phyloP scores from a whole-genome alignment of 1,284 basidiomycete genomes.

The Papiliotrema fonsecae region DNA sequence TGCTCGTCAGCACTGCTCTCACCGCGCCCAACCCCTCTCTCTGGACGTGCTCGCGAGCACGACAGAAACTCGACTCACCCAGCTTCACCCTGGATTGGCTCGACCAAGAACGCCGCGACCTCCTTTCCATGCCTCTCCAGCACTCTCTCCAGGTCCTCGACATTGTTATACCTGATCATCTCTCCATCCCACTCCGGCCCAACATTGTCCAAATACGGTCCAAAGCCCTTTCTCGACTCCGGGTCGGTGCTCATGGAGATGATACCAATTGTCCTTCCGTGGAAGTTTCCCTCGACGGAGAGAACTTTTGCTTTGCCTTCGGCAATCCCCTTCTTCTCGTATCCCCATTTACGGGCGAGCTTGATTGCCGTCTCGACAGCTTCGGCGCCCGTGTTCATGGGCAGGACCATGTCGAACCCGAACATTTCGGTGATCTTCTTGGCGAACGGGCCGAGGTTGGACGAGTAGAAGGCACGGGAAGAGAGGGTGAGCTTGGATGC shows the following conservation, averaged over 20 bases:
- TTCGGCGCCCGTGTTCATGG: conserved; percentile 99
- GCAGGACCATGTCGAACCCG: conserved; percentile 91
- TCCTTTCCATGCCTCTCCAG: conserved; percentile 76
- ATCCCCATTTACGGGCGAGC: conserved; percentile 86
- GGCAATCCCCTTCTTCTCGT: conserved; percentile 76
- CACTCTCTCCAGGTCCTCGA: conserved; percentile 76
- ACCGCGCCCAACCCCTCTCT: not conserved
- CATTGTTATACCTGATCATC: conserved; percentile 72
- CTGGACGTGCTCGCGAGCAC: too few species aligned
- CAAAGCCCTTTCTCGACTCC: conserved; percentile 79
- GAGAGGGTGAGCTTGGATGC: conserved; percentile 87
- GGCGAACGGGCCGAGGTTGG: conserved; percentile 82
- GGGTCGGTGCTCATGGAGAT: conserved; percentile 95
- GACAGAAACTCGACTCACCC: conserved; percentile 59
- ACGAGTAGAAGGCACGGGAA: conserved; percentile 95
- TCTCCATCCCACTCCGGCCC: conserved; percentile 61
- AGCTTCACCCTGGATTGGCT: conserved; percentile 98
- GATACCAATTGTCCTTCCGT: conserved; percentile 86
- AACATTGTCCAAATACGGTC: conserved; percentile 80
- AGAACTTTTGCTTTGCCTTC: conserved; percentile 84
- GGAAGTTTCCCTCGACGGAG: conserved; percentile 87
- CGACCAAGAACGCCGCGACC: conserved; percentile 89
- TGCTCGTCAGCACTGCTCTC: conserved; percentile 29
- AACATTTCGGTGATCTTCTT: conserved; percentile 79
- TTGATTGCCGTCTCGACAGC: conserved; percentile 83